Evolutionary conservation across 1,284 basidiomycete species (phyloP).

Genomic region (Pholiota adiposa): DNA sequence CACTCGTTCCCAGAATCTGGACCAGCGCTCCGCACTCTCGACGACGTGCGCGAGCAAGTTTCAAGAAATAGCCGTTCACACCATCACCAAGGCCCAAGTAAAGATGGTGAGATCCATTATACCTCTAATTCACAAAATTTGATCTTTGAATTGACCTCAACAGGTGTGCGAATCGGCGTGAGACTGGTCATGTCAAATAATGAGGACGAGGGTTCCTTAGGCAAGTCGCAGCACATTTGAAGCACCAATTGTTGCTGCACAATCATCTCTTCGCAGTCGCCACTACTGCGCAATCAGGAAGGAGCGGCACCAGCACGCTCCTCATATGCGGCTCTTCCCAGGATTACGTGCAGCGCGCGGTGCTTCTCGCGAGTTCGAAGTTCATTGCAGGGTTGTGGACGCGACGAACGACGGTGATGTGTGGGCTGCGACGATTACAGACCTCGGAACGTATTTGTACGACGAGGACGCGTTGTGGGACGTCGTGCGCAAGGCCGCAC

Average conservation of each 20-base stretch:
- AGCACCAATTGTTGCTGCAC: constrained; percentile 37
- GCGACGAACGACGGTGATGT: constrained; percentile 36
- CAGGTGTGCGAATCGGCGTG: constrained; percentile 50
- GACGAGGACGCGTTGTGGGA: constrained; percentile 70
- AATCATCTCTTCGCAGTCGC: constrained; percentile 63
- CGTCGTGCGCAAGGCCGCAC: constrained; percentile 61
- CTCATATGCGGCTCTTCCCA: constrained; percentile 59
- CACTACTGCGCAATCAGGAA: constrained; percentile 38
- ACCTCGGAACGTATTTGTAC: constrained; percentile 54
- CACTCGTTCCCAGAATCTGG: constrained; percentile 18
- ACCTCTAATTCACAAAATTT: not conserved
- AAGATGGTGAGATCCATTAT: constrained; percentile 21
- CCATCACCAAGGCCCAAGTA: constrained; percentile 51
- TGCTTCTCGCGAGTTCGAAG: constrained; percentile 64
- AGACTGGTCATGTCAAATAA: constrained; percentile 57
- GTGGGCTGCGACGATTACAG: constrained; percentile 53
- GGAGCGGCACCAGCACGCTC: constrained; percentile 33
- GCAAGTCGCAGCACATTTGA: constrained; percentile 52
- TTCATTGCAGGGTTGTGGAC: constrained; percentile 57
- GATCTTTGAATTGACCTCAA: not conserved
- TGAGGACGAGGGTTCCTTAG: constrained; percentile 57
- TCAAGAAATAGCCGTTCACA: constrained; percentile 61
- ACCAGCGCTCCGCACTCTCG: constrained; percentile 49
- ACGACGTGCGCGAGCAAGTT: constrained; percentile 64
- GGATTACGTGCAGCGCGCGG: constrained; percentile 61